Evolutionary conservation across 2,329 filamentous ascomycete species (phyloP), one percentile per base, ranked within the genome.

Genomic region (Clonostachys sp.): DNA sequence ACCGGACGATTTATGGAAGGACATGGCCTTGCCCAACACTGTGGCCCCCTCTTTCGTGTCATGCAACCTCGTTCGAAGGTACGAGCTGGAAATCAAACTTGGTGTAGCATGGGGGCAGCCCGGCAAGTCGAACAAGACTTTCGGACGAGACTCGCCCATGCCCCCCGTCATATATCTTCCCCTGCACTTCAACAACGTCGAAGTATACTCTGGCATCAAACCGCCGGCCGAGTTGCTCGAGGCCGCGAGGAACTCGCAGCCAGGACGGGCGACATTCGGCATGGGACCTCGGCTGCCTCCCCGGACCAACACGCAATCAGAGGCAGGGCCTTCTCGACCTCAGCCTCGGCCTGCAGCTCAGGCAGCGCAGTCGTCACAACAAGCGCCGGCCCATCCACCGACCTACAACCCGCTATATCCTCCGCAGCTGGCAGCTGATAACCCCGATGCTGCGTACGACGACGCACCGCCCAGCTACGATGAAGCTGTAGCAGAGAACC

Each of bases 381-480:
- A 45, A 53, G 61, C 33, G 40, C 56, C 36, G 36, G 55, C 57
- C 34, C 58, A 61, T 20, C 61, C 60, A 36, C 63, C 61, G 10
- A 45, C 64, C 3, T 59, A 64, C 18, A 79, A 82, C 54, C 73
- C 80, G 4, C 61, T 80, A 8, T 83, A 83, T 51, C 81, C 80
- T 14, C 79, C 81, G 5, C 80, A 83, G 57, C 65, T 83, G 17
- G 57, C 52, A 5, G 60, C 63, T 1, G 62, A 63, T n/a, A 74
- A 75, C 35, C 62, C 66, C 9, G 73, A 63, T 2, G 65, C 71
- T 16, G 60, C 63, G 1, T 74, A 80, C 53, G 85, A 89, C 34
- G 90, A 94, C 48, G 89, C 90, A n/a, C 91, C 92, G 16, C 91
- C 91, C 8, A 96, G 89, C 59, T 97, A 97, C 61, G 91, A 96